Conservation (phyloP, 2,329 filamentous ascomycete species). For the Exophiala mesophila region DNA sequence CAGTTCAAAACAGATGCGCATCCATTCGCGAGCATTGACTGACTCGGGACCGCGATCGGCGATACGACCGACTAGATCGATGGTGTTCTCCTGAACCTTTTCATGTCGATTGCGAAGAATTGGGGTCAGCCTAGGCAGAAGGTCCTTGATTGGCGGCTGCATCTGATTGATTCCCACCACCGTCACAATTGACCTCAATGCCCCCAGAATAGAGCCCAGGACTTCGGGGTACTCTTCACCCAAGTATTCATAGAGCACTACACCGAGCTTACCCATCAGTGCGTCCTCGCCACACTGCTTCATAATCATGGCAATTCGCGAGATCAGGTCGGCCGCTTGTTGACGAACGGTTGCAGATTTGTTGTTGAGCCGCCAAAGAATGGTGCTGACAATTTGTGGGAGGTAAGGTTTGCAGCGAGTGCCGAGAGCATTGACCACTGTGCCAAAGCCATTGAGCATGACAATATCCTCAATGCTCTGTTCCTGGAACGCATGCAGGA, state of each 20-base stretch:
- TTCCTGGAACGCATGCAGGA: conserved; percentile 94
- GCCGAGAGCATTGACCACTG: conserved; percentile 90
- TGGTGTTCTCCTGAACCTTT: conserved; percentile 98
- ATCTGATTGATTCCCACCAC: conserved; percentile 97
- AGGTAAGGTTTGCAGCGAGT: conserved; percentile 93
- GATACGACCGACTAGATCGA: conserved; percentile 95
- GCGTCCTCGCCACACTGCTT: conserved; percentile 96
- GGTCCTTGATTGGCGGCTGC: conserved; percentile 95
- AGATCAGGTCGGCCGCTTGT: conserved; percentile 93
- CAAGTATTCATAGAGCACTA: conserved; percentile 95
- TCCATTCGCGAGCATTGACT: conserved; percentile 97
- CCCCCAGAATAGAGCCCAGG: conserved; percentile 90
- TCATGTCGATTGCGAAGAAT: conserved; percentile 97
- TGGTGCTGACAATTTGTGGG: conserved; percentile 93
- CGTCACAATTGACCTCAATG: conserved; percentile 90
- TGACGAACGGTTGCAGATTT: conserved; percentile 95
- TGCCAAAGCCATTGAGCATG: conserved; percentile 96
- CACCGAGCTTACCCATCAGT: conserved; percentile 88
- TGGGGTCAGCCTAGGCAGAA: conserved; percentile 91
- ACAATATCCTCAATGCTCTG: conserved; percentile 94
- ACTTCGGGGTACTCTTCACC: conserved; percentile 99
- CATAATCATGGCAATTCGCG: conserved; percentile 97
- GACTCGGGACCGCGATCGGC: conserved; percentile 94
- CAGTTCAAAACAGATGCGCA: conserved; percentile 98
- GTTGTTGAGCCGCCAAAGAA: conserved; percentile 95